A percentile compares a stretch with the other conserved stretches of the same genome.
phyloP scores from a whole-genome alignment of 257 asterid genomes.

The Nicotiana sylvestris region DNA sequence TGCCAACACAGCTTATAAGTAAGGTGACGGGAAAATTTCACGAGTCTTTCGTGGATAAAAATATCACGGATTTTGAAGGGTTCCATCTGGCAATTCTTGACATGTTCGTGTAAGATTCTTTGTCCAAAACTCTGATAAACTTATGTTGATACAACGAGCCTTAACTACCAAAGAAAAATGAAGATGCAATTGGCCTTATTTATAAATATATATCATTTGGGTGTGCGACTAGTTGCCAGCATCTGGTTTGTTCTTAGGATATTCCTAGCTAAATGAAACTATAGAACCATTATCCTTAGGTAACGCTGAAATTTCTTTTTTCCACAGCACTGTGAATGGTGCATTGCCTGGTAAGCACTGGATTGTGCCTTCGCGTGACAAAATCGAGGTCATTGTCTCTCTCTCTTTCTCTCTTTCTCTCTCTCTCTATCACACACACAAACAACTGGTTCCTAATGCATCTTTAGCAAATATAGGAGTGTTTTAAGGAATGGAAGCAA shows the following conservation, averaged over 20 bases:
- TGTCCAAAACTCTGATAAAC: neutral
- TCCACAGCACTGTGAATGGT: slow-evolving; percentile 57
- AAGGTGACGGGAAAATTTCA: slow-evolving; percentile 67
- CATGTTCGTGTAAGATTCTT: slow-evolving; percentile 46
- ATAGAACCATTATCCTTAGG: neutral
- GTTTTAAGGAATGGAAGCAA: slow-evolving; percentile 38
- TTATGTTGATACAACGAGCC: neutral
- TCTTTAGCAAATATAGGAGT: slow-evolving; percentile 27
- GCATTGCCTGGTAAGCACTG: slow-evolving; percentile 91
- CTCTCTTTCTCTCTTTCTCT: neutral
- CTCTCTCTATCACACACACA: neutral
- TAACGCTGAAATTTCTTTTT: neutral
- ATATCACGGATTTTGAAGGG: slow-evolving; percentile 37
- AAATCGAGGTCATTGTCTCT: slow-evolving; percentile 48
- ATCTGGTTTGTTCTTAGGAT: neutral
- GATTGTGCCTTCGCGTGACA: slow-evolving; percentile 47
- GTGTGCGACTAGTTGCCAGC: neutral
- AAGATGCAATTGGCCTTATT: neutral
- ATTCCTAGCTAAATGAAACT: neutral
- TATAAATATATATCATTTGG: neutral
- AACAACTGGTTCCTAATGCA: slow-evolving; percentile 15
- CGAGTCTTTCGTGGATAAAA: slow-evolving; percentile 49
- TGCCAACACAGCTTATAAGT: slow-evolving; percentile 55
- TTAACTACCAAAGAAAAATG: neutral
- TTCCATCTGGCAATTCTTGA: slow-evolving; percentile 75